Evolutionary conservation across 2,329 filamentous ascomycete genomes (phyloP), one percentile per base, ranked within the genome.

Genomic region (Hypoxylon sp.): DNA sequence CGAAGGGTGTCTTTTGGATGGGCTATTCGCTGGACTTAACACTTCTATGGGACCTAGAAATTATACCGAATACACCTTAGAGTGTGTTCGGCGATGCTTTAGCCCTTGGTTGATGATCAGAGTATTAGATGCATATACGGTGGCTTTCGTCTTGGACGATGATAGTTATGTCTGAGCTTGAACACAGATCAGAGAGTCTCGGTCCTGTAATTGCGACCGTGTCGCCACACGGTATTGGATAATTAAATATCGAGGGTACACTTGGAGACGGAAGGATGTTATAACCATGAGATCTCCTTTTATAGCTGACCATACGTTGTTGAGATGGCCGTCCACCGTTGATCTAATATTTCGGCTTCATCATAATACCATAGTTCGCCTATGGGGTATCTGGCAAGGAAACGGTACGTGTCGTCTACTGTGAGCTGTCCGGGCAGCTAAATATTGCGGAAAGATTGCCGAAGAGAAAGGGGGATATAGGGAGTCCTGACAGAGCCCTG

Each of bases 321-420:
- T 67, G 70, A 48, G 76, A 68, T 78, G 72, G 65, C 73, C 72
- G 17, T 77, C 74, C 7, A 74, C 73, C 0, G 72, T 68, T 1
- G 75, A 77, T 46, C 75, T 78, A 0, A 23, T 81, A 19, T 81
- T 81, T 60, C 80, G 74, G 73, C 14, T 80, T 60, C 77, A 79
- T 65, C 76, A 75, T 63, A 60, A 61, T 30, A 71, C 69, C 41
- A 61, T 77, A 49, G 76, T 76, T 61, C 69, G 70, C 10, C 43
- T 74, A 9, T 76, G 74, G 76, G 73, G 76, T 68, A 67, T 70
- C 11, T 80, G 79, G 80, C 76, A 80, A 60, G 45, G 34, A 25
- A 61, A 57, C 5, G 63, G 67, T 69, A 60, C n/a, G 67, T 50
- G 21, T 6, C 5, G 14, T 36, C n/a, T 5, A 13, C 2, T 7